Base-by-base conservation (phyloP, 345 rosid species). In the Hevea brasiliensis region DNA sequence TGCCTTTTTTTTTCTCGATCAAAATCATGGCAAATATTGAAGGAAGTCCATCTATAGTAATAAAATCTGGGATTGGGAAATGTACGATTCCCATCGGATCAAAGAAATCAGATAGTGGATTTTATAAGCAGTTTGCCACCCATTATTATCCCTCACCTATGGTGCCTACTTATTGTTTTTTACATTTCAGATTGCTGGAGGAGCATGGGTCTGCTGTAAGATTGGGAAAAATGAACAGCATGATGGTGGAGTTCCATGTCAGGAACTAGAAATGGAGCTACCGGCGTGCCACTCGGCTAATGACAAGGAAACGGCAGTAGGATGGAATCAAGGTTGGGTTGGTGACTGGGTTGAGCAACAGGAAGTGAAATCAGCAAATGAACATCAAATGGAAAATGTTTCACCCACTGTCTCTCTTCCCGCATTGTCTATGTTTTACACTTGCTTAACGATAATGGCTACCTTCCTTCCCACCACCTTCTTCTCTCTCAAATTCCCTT, bases 301-400 rank as follows among this genome's bases (percentile, higher is more conserved):
- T 23, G 57, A 67, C 26, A 76, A 74, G 68, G 84, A 81, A 76
- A 70, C 62, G 42, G 62, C 42, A 8, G 80, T 72, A 24, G 77
- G 67, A n/a, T 84, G 83, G 87, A 80, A 79, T 70, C 71, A 72
- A 48, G 71, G 17, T 61, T 83, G 86, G 86, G 79, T 47, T 72
- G 80, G 75, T 67, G 80, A 61, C 4, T 84, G 84, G 83, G 87
- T 71, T 50, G 84, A 81, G 27, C 70, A 37, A 45, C n/a, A 76
- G 59, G 81, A 75, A 69, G 83, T 45, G 44, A 54, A 79, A 27
- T 41, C 81, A 51, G 64, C 73, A 2, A 73, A 41, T 73, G 68
- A 57, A 41, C 59, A 59, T 26, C 32, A 24, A 69, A 72, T 17
- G 42, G 78, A 67, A 71, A 80, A 61, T 75, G 68, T 41, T 61